Percentiles rank a stretch among this genome's conserved stretches.
These are phyloP conservation scores for Heritiera littoralis DNA, from an alignment of 345 rosid species.

Conservation along the genomic window DNA sequence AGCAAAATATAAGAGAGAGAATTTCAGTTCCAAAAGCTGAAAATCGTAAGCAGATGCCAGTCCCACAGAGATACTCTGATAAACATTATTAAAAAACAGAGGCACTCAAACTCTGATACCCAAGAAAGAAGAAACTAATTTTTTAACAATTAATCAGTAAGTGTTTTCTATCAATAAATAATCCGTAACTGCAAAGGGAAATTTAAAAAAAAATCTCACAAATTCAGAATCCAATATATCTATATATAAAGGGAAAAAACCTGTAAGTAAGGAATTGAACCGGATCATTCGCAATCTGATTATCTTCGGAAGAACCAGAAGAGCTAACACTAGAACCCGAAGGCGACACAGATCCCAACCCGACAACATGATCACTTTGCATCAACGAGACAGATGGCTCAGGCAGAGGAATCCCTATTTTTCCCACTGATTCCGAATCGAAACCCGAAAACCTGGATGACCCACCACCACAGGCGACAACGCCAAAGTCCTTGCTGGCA, in stretches of 20 bases:
- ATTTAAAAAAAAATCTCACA: neutral
- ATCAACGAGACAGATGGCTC: slow-evolving; percentile 48
- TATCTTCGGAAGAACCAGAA: slow-evolving; percentile 82
- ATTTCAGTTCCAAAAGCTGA: slow-evolving; percentile 21
- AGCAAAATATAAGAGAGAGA: slow-evolving; percentile 15
- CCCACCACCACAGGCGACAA: slow-evolving; percentile 26
- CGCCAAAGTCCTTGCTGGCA: slow-evolving; percentile 42
- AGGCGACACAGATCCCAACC: slow-evolving; percentile 60
- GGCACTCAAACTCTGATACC: slow-evolving; percentile 30
- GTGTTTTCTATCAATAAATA: too few species aligned
- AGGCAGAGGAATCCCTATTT: slow-evolving; percentile 74
- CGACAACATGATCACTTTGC: slow-evolving; percentile 42
- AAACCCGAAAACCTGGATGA: slow-evolving; percentile 65
- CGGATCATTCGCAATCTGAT: slow-evolving; percentile 37
- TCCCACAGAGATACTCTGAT: neutral
- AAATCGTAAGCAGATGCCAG: slow-evolving; percentile 22
- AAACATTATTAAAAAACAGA: neutral
- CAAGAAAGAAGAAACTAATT: neutral
- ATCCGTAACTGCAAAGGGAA: too few species aligned
- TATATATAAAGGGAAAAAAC: slow-evolving; percentile 25
- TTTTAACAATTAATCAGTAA: neutral
- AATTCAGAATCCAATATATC: neutral
- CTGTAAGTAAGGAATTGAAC: slow-evolving; percentile 49
- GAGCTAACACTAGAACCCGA: slow-evolving; percentile 85
- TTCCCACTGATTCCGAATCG: slow-evolving; percentile 66